Evolutionary conservation across 345 rosid species (phyloP), one percentile per base, ranked within the genome.

Genomic region (Eucalyptus guilfoylei): DNA sequence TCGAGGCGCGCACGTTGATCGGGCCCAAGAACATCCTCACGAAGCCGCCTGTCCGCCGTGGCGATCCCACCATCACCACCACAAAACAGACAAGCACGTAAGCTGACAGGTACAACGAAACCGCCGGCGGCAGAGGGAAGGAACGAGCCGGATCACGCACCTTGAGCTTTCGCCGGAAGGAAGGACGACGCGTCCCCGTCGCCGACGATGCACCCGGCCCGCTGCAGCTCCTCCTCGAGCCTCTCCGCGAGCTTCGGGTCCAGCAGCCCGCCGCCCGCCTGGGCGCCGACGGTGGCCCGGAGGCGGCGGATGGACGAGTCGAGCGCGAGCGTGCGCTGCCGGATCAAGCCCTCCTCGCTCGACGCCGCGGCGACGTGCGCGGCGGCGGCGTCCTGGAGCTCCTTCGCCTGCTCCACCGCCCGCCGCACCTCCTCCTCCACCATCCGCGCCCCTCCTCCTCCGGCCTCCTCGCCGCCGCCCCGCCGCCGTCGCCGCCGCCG

Each of bases 11-110:
- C 88, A 98, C 99, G 90, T 98, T 97, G 76, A 98, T 94, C 58
- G 99, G 99, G 4, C 99, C 99, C 93, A 97, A 80, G 90, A 98
- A 97, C 98, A 94, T 96, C 90, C 92, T 95, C 34, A 98, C 89
- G 58, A 98, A 96, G 7, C 92, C 50, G 58, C 94, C 99, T 97
- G 95, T 19, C 2, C 30, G 19, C 11, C 86, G 40, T 49, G 52
- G 52, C 28, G 30, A 24, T 55, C 62, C 30, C 37, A 2, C 40
- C 87, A 48, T 85, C 87, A 76, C 14, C 83, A 76, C 34, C 32
- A 30, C 15, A 55, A 23, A 24, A 10, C 28, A 23, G 47, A 76
- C 83, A 7, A 76, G 47, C 45, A 23, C 83, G 83, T 37, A 40
- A 42, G 4, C 83, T n/a, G 83, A 40, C 47, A 21, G 42, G 83